Conservation (phyloP, 371 early-diverging fungal species). For the Homolaphlyctis polyrhiza region DNA sequence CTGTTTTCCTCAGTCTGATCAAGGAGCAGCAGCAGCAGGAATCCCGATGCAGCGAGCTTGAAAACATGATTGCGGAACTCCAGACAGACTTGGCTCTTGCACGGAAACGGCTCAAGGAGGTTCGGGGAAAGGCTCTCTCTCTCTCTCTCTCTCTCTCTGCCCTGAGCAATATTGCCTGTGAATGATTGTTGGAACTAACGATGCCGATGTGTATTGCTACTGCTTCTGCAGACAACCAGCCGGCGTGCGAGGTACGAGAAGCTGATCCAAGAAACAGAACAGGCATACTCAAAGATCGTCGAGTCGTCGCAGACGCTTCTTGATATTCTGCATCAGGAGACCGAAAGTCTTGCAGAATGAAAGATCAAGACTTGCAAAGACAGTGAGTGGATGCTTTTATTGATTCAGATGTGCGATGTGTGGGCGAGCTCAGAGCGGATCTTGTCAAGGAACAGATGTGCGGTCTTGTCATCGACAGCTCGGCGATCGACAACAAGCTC, state of each 20-base stretch:
- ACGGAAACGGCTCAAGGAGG: background rate
- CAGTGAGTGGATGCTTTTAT: background rate
- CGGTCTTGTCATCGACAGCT: background rate
- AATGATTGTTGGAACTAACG: background rate
- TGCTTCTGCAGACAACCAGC: background rate
- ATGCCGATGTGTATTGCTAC: too few relatives aligned
- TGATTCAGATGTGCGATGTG: background rate
- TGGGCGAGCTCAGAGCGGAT: background rate
- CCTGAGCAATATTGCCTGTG: background rate
- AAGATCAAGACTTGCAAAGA: background rate
- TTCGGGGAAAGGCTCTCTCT: too few relatives aligned
- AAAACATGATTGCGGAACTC: background rate
- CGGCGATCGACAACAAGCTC: constrained; percentile 2
- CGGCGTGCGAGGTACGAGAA: background rate
- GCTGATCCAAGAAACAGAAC: constrained; percentile 3
- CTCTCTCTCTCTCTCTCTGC: background rate
- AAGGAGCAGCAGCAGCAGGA: background rate
- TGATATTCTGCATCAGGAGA: background rate
- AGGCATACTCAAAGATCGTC: background rate
- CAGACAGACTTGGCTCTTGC: background rate
- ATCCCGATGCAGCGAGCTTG: background rate
- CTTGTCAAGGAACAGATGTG: background rate
- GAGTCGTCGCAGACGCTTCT: constrained; percentile 5
- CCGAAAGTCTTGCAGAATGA: background rate
- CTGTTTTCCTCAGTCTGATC: background rate